phyloP scores from a whole-genome alignment of 306 rosid species.

The Castanospermum australe region DNA sequence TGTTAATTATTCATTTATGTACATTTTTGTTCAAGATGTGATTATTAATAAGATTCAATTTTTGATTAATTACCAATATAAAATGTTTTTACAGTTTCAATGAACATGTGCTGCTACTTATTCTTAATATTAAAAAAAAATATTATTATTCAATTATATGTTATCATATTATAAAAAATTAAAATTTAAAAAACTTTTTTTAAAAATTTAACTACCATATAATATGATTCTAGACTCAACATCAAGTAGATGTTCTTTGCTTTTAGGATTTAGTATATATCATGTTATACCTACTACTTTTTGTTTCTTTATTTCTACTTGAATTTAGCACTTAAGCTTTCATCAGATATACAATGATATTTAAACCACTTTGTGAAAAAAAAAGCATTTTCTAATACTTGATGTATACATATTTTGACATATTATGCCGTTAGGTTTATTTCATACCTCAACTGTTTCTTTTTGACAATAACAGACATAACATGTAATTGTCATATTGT shows the following conservation, averaged over 20 bases:
- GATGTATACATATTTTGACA: background rate
- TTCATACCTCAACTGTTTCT: background rate
- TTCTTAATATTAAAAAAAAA: no score
- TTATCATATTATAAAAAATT: no score
- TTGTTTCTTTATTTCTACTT: background rate
- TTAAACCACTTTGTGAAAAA: background rate
- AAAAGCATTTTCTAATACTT: background rate
- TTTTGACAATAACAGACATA: background rate
- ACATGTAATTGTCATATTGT: background rate
- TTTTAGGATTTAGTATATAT: background rate
- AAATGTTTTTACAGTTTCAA: no score
- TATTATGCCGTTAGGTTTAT: constrained; percentile 7
- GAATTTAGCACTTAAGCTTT: background rate
- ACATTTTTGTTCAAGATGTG: no score
- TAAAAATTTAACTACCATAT: background rate
- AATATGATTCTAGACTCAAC: background rate
- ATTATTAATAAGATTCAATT: no score
- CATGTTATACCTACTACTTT: background rate
- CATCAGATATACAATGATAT: background rate
- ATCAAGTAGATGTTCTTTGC: background rate
- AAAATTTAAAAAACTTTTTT: background rate
- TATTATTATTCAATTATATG: no score
- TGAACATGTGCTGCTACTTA: no score
- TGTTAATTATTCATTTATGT: no score
- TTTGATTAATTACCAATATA: no score